A percentile compares a stretch with the other conserved stretches of the same genome.
These are phyloP conservation scores for Beauveria brongniartii DNA, from an alignment of 2,329 filamentous ascomycete genomes.

Conservation along the genomic window DNA sequence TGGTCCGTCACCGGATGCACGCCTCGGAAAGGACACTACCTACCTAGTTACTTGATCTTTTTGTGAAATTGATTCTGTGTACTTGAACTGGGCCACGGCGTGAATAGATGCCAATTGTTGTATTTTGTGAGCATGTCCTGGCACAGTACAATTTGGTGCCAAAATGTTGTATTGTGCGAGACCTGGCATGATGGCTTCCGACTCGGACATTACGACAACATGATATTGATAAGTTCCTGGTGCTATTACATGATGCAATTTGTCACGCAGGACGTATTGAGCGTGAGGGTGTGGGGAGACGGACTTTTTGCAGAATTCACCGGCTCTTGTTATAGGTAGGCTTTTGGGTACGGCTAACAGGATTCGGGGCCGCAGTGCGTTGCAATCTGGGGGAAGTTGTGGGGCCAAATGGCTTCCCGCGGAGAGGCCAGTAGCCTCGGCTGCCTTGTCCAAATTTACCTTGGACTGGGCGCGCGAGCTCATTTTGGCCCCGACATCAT, in stretches of 20 bases:
- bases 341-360: no score
- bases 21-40: slow-evolving; percentile 7
- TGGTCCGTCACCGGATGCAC: slow-evolving; percentile 12
- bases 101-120: neutral
- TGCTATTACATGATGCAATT: no score
- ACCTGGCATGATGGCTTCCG: neutral
- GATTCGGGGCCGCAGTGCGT: no score
- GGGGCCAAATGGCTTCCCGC: neutral
- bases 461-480: neutral
- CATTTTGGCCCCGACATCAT: neutral
- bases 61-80: slow-evolving; percentile 6
- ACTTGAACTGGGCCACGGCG: neutral
- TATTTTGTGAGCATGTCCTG: no score
- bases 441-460: neutral
- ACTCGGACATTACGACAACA: neutral
- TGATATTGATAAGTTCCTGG: no score
- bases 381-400: neutral
- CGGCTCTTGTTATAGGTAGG: neutral
- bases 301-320: slow-evolving; percentile 3
- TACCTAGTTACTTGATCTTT: slow-evolving; percentile 2
- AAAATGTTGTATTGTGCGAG: neutral
- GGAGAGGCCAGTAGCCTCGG: neutral
- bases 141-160: neutral
- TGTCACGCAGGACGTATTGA: no score
- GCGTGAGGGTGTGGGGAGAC: neutral